Percentiles rank a stretch among this genome's conserved stretches.
These are phyloP conservation scores for Arthroderma sp. DNA, from an alignment of 2,329 filamentous ascomycete genomes.

Conservation along the genomic window DNA sequence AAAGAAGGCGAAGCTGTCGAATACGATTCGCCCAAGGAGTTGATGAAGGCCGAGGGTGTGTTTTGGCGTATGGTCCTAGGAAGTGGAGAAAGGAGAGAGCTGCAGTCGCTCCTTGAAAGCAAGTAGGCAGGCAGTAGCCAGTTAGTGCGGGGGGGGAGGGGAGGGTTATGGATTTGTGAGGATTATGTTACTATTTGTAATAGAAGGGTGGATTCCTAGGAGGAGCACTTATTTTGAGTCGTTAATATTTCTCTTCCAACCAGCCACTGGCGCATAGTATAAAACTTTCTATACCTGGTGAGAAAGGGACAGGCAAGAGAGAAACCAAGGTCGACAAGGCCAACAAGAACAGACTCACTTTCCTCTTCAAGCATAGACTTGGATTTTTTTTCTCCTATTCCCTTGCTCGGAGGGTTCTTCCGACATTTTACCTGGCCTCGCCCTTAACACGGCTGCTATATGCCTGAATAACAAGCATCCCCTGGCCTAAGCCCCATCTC, in stretches of 20 bases:
- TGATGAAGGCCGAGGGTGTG: slow-evolving; percentile 1
- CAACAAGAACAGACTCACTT: not conserved
- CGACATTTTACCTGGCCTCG: not conserved
- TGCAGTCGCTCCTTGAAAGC: not conserved
- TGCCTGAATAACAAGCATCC: not conserved
- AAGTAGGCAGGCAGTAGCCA: not conserved
- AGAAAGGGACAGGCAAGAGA: not conserved
- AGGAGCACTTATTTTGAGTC: not conserved
- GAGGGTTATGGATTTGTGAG: not conserved
- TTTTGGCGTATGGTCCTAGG: slow-evolving; percentile 6
- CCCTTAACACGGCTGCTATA: not conserved
- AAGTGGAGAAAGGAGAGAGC: slow-evolving; percentile 2
- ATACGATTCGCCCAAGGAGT: not conserved
- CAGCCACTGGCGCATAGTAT: slow-evolving; percentile 3
- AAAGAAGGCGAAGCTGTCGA: slow-evolving; percentile 38
- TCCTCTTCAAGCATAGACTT: not conserved
- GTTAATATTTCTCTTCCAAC: not conserved
- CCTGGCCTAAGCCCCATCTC: not conserved
- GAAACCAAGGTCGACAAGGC: not conserved
- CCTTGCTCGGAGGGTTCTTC: slow-evolving; percentile 3
- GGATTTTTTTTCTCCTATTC: not conserved
- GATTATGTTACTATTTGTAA: slow-evolving; percentile 5
- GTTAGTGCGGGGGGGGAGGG: not conserved
- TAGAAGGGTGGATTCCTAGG: not conserved
- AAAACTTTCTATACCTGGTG: not conserved